phyloP scores from a whole-genome alignment of 2,329 filamentous ascomycete species.

The Penicillium sp. region DNA sequence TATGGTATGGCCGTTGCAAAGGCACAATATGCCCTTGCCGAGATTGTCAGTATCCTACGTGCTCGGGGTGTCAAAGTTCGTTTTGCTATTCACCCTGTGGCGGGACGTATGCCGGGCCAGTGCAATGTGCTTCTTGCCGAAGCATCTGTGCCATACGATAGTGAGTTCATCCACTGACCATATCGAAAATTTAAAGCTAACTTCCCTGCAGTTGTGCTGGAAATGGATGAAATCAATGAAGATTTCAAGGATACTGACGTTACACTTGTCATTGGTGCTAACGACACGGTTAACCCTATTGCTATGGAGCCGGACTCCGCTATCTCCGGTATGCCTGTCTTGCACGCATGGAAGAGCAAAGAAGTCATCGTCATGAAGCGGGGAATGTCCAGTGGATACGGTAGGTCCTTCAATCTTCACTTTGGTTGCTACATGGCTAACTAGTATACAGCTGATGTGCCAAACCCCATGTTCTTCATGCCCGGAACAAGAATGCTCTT shows the following conservation, averaged over 20 bases:
- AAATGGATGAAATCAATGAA: conserved; percentile 97
- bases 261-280: conserved; percentile 85
- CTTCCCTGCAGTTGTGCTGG: conserved; percentile 64
- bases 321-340: conserved; percentile 89
- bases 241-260: conserved; percentile 85
- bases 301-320: conserved; percentile 79
- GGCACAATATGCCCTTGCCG: conserved; percentile 85
- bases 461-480: conserved; percentile 94
- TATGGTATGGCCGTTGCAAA: conserved; percentile 96
- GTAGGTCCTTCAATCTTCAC: conserved; percentile 47
- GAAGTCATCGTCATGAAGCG: conserved; percentile 93
- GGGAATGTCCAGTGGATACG: conserved; percentile 84
- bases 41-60: conserved; percentile 75
- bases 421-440: conserved; percentile 3
- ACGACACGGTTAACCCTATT: conserved; percentile 90
- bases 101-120: conserved; percentile 89
- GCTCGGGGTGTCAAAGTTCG: conserved; percentile 76
- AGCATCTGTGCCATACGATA: conserved; percentile 85
- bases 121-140: conserved; percentile 90
- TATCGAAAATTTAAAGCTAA: conserved; percentile 12
- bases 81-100: conserved; percentile 88
- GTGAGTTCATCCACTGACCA: conserved; percentile 30
- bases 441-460: conserved; percentile 69
- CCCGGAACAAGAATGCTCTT: conserved; percentile 88
- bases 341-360: conserved; percentile 93